Evolutionary conservation across 148 eudicot species (phyloP).

Genomic region (Nepenthes mirabilis): DNA sequence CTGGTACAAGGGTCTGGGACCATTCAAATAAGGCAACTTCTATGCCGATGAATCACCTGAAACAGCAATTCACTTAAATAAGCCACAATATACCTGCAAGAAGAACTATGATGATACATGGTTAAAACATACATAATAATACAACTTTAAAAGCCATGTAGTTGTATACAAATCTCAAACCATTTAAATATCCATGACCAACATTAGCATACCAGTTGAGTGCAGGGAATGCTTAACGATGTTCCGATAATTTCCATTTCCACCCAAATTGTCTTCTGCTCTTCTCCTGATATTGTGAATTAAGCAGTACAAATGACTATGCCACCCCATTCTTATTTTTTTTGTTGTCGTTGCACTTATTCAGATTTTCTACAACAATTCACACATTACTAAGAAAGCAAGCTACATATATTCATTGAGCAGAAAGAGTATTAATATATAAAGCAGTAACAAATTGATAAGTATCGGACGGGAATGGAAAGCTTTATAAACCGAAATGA

Average conservation of each 20-base stretch:
- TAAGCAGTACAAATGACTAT: conserved; percentile 36
- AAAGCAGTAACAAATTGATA: neutral
- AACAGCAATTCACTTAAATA: conserved; percentile 7
- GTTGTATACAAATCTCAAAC: neutral
- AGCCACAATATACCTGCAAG: neutral
- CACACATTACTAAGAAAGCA: no score
- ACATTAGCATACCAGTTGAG: conserved; percentile 2
- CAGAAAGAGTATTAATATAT: neutral
- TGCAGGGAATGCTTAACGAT: conserved; percentile 8
- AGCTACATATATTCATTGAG: no score
- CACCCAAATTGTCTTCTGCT: conserved; percentile 23
- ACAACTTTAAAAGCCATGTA: neutral
- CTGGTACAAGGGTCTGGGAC: conserved; percentile 41
- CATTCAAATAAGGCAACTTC: conserved; percentile 19
- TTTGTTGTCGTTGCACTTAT: no score
- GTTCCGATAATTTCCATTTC: conserved; percentile 13
- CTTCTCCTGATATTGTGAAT: conserved; percentile 39
- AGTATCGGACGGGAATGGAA: neutral
- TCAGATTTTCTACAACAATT: no score
- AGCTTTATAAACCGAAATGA: neutral
- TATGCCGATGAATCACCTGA: conserved; percentile 33
- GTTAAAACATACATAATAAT: neutral
- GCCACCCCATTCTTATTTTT: conserved; percentile 28
- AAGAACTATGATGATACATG: neutral
- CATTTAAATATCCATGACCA: neutral